Conservation (phyloP, 2,329 filamentous ascomycete species). For the Cladosporium sp. region DNA sequence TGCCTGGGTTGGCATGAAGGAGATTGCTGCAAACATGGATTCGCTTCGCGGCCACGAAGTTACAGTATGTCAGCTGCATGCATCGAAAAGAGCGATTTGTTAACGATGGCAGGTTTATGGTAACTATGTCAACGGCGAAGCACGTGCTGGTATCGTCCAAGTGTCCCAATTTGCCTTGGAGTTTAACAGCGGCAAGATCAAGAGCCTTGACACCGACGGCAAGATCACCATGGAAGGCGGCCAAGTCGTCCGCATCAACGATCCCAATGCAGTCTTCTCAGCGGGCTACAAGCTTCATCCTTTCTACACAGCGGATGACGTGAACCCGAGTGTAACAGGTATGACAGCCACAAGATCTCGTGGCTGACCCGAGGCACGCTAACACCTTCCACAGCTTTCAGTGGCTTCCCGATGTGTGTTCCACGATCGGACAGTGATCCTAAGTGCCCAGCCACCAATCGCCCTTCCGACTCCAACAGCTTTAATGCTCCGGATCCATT, state of each 20-base stretch:
- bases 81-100: not conserved
- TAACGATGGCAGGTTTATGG: slow-evolving; percentile 29
- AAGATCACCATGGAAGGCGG: slow-evolving; percentile 12
- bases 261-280: slow-evolving; percentile 20
- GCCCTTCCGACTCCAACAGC: slow-evolving; percentile 26
- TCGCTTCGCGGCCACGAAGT: slow-evolving; percentile 24
- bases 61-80: slow-evolving; percentile 17
- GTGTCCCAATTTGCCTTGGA: slow-evolving; percentile 34
- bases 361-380: not conserved
- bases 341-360: not conserved
- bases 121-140: slow-evolving; percentile 35
- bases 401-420: slow-evolving; percentile 53
- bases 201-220: slow-evolving; percentile 1
- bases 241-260: slow-evolving; percentile 20
- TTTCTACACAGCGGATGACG: slow-evolving; percentile 47
- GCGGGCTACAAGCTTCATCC: slow-evolving; percentile 33
- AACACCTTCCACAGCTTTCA: slow-evolving; percentile 30
- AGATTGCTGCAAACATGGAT: slow-evolving; percentile 23
- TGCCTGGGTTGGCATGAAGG: slow-evolving; percentile 40
- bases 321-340: slow-evolving; percentile 43
- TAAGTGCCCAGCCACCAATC: slow-evolving; percentile 37
- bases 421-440: slow-evolving; percentile 37
- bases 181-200: slow-evolving; percentile 10
- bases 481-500: slow-evolving; percentile 34
- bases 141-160: slow-evolving; percentile 38